Conservation (phyloP, 306 rosid genomes). For the Trichosanthes truncata region DNA sequence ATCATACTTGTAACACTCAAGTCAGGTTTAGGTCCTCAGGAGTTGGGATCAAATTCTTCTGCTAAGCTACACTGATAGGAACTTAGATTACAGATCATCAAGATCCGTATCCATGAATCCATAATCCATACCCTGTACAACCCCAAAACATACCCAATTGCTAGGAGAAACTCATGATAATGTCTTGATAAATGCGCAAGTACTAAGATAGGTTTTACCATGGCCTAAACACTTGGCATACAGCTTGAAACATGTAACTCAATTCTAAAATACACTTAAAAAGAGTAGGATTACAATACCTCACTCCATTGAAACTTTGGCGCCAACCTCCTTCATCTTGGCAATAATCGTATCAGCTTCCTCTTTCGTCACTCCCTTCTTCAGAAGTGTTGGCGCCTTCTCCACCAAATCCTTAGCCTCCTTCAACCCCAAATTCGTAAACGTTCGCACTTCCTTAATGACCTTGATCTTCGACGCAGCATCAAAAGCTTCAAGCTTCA, state of each 20-base stretch:
- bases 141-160: not conserved
- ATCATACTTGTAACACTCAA: not conserved
- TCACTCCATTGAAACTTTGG: constrained; percentile 79
- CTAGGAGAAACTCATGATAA: not conserved
- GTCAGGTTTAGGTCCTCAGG: not conserved
- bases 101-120: not conserved
- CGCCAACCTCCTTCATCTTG: constrained; percentile 86
- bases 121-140: not conserved
- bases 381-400: constrained; percentile 74
- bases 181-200: not conserved
- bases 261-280: not conserved
- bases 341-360: constrained; percentile 73
- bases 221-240: not conserved
- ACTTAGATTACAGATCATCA: not conserved
- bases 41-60: not conserved
- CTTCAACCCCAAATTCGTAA: constrained; percentile 89
- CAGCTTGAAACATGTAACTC: not conserved
- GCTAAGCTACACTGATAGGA: not conserved
- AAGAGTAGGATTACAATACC: constrained; percentile 25
- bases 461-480: constrained; percentile 75
- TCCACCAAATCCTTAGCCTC: constrained; percentile 97
- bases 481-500: constrained; percentile 80
- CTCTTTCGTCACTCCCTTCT: constrained; percentile 84
- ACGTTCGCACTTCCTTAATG: constrained; percentile 82
- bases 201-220: not conserved